phyloP scores from a whole-genome alignment of 345 rosid species.

The Toxicodendron radicans region DNA sequence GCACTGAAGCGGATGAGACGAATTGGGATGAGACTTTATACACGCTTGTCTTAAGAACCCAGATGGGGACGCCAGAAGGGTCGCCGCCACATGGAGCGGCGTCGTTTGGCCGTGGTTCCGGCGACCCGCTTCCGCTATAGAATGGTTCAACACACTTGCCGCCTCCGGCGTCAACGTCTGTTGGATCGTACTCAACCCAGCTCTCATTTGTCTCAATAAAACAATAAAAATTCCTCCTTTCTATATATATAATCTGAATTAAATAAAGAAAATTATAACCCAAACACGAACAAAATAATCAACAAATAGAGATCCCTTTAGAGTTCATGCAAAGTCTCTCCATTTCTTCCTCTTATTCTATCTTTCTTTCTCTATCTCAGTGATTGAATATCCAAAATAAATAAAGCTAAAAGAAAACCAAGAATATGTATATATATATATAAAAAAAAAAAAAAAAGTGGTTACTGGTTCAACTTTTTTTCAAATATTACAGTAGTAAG shows the following conservation, averaged over 20 bases:
- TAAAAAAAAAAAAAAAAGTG: not conserved
- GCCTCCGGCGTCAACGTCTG: conserved; percentile 99
- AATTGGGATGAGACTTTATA: conserved; percentile 95
- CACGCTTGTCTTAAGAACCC: conserved; percentile 97
- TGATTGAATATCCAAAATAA: conserved; percentile 20
- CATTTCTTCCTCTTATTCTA: conserved; percentile 14
- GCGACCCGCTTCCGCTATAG: conserved; percentile 86
- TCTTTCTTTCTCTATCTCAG: conserved; percentile 30
- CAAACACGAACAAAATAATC: too few species aligned
- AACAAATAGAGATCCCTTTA: too few species aligned
- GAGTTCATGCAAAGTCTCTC: not conserved
- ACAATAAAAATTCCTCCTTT: too few species aligned
- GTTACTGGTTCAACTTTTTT: not conserved
- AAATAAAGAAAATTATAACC: not conserved
- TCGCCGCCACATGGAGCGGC: conserved; percentile 95
- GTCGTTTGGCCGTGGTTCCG: conserved; percentile 96
- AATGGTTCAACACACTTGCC: conserved; percentile 79
- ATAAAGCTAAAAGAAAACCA: conserved; percentile 9
- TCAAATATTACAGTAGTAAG: not conserved
- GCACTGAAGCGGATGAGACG: conserved; percentile 99
- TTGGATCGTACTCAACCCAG: conserved; percentile 90
- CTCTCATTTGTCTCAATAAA: conserved; percentile 61
- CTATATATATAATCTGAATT: too few species aligned
- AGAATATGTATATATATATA: not conserved
- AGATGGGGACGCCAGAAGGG: conserved; percentile 72